These are phyloP conservation scores for Schizosaccharomyces japonicus DNA, from an alignment of 805 yeast genomes.

Conservation along the genomic window DNA sequence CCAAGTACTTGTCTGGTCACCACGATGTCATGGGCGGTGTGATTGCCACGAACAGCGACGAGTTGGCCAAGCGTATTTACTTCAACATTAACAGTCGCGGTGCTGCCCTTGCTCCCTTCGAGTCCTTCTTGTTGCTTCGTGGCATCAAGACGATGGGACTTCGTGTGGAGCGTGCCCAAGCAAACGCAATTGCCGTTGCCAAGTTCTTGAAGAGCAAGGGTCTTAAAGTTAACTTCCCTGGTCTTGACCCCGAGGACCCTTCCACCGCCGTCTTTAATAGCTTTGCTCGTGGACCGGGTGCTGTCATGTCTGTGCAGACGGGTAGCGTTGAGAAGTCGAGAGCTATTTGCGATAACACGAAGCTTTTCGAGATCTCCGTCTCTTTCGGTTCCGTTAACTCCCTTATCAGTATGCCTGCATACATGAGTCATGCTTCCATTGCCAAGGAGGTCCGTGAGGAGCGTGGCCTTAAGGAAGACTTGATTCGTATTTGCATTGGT, in stretches of 20 bases:
- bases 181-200: conserved; percentile 53
- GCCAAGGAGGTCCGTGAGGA: conserved; percentile 68
- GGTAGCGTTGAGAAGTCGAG: conserved; percentile 45
- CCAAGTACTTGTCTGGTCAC: conserved; percentile 80
- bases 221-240: conserved; percentile 66
- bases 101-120: conserved; percentile 77
- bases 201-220: conserved; percentile 44
- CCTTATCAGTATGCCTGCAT: conserved; percentile 76
- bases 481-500: conserved; percentile 74
- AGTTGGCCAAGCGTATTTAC: conserved; percentile 44
- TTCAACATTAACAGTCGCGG: conserved; percentile 76
- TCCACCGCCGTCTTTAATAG: conserved; percentile 57
- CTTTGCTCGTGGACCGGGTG: conserved; percentile 68
- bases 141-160: conserved; percentile 76
- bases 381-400: conserved; percentile 89
- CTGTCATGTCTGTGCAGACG: conserved; percentile 72
- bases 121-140: conserved; percentile 67
- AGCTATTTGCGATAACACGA: conserved; percentile 48
- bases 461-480: conserved; percentile 78
- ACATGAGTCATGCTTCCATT: conserved; percentile 92
- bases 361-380: conserved; percentile 69
- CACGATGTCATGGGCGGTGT: conserved; percentile 95
- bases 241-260: conserved; percentile 23
- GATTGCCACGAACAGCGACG: conserved; percentile 40
- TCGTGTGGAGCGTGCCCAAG: conserved; percentile 70